phyloP scores from a whole-genome alignment of 768 basidiomycete species.

The Mycena chlorophos region DNA sequence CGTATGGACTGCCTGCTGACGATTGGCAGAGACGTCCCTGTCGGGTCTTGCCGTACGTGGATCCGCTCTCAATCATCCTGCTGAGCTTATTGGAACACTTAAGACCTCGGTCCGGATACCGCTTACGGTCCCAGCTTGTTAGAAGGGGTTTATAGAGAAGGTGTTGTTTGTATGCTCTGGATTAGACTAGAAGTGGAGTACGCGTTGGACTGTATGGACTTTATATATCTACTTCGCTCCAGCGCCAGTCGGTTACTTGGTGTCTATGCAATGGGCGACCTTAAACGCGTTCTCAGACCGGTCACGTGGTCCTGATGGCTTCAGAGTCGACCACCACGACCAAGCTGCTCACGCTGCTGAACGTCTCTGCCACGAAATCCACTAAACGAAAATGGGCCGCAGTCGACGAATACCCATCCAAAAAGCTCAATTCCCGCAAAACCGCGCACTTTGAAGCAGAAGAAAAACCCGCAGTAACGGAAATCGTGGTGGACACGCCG shows the following conservation, averaged over 20 bases:
- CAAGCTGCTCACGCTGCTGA: constrained; percentile 82
- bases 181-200: too few species aligned
- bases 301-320: constrained; percentile 34
- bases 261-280: constrained; percentile 28
- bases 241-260: too few species aligned
- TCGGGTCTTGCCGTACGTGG: constrained; percentile 70
- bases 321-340: constrained; percentile 67
- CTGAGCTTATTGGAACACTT: constrained; percentile 28
- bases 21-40: constrained; percentile 71
- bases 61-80: constrained; percentile 20
- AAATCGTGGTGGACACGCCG: constrained; percentile 23
- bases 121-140: constrained; percentile 82
- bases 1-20: not conserved
- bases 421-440: constrained; percentile 73
- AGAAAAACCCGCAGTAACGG: constrained; percentile 20
- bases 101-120: constrained; percentile 70
- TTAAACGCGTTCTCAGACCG: constrained; percentile 29
- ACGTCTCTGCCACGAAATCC: constrained; percentile 80
- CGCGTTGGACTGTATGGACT: too few species aligned
- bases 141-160: too few species aligned
- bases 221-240: too few species aligned
- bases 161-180: too few species aligned
- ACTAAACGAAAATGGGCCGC: constrained; percentile 52
- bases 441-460: constrained; percentile 35
- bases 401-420: constrained; percentile 45